Base-by-base conservation (phyloP, 2,329 filamentous ascomycete genomes). In the Diaporthe citrichinensis region DNA sequence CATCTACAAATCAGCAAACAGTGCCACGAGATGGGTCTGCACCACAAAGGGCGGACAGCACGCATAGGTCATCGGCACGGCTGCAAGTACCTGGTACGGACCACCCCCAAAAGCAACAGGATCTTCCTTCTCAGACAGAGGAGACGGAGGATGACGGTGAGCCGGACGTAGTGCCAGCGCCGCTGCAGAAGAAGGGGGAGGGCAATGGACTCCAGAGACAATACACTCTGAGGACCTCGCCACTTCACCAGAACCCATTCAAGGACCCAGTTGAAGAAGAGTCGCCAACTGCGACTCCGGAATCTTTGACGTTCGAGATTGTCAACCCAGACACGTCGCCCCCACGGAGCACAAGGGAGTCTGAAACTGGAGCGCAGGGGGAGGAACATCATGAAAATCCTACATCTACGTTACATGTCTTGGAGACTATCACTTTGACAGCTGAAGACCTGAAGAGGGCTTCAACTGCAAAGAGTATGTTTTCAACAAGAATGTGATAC, bases 161-260 rank as follows among this genome's bases (percentile, higher is more conserved):
- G 8, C 31, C 4, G 2, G n/a, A 28, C n/a, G 1, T 41, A 9
- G n/a, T 23, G 9, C 15, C 34, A 31, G 44, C 23, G n/a, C 23
- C 34, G 6, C 28, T 67, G 4, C 31, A 41, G 4, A 69, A 14
- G 8, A 41, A 25, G 4, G 49, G 25, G 1, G 49, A 41, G 9
- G 46, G 49, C 3, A 2, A n/a, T 2, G 65, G 65, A 41, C 49
- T 55, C 9, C n/a, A 69, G 14, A 69, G 65, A 9, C 46, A 41
- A 6, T 55, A 69, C 65, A 69, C 65, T 2, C 6, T 69, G 34
- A 17, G 49, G 15, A 41, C 49, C n/a, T 69, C 65, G 3, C 65
- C 65, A 20, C 65, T 69, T 20, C 46, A 69, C n/a, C 65, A 69
- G 25, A 69, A 69, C 20, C 65, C 65, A 10, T 69, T 69, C 49